Evolutionary conservation across 495 filamentous ascomycete genomes (phyloP), one percentile per base, ranked within the genome.

Genomic region (Ascodesmis nigricans): DNA sequence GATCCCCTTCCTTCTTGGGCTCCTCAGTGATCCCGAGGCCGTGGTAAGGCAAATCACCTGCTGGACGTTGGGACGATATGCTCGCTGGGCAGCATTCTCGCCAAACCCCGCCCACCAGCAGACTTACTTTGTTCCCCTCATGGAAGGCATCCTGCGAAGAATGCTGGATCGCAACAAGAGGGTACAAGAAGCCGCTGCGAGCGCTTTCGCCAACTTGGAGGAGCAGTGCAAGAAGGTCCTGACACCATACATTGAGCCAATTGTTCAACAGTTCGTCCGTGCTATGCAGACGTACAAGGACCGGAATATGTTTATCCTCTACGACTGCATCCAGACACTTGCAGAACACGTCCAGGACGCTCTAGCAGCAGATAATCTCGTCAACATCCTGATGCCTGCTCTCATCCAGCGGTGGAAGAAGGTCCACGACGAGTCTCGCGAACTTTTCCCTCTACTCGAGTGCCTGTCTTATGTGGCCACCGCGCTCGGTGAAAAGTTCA

Each of bases 121-220:
- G 26, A 69, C 65, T 31, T 93, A 70, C 56, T 95, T 95, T 47
- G 74, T 83, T 52, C 87, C 87, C 1, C 82, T 93, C 67, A 91
- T 99, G 83, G 87, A 91, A 41, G 90, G 90, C 16, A 81, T 99
- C 32, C 59, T 99, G 31, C 70, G 65, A 22, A 76, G 80, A 43
- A 99, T 99, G 87, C 59, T 95, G 26, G 87, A 99, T 50, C 71
- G 68, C 47, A 93, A 92, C 61, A 99, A 99, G 64, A 75, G 83
- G 51, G 90, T 95, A 0, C 87, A 99, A 53, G 87, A 93, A 55
- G 83, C 87, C 22, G 87, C 78, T 20, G 87, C 84, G 1, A 93
- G 84, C 4, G 90, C 87, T 1, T 93, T 99, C 58, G 87, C 84
- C 21, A 91, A 77, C 46, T 65, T 99, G 29, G 84, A 93, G 51